Evolutionary conservation across 345 rosid species (phyloP).

Genomic region (Dipteronia dyeriana): DNA sequence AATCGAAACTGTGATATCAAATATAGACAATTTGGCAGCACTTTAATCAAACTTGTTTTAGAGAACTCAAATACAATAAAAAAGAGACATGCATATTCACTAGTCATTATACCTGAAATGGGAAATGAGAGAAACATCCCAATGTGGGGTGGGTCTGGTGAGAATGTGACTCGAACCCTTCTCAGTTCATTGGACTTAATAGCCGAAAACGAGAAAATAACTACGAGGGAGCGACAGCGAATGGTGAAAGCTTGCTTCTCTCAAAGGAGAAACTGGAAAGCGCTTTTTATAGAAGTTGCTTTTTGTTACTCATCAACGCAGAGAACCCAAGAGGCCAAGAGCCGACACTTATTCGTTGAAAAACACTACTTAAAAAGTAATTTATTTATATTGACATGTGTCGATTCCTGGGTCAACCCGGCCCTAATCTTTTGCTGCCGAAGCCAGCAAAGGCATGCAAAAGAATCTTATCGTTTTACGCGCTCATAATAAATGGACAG

Average conservation of each 20-base stretch:
- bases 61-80: background rate
- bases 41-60: conserved; percentile 8
- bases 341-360: conserved; percentile 57
- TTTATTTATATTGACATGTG: background rate
- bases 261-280: conserved; percentile 4
- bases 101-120: conserved; percentile 2
- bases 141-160: conserved; percentile 6
- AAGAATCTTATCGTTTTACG: conserved; percentile 8
- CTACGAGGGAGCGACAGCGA: background rate
- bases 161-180: conserved; percentile 12
- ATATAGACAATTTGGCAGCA: background rate
- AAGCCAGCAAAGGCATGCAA: background rate
- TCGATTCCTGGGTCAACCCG: conserved; percentile 7
- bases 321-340: conserved; percentile 54
- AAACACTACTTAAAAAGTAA: background rate
- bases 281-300: conserved; percentile 16
- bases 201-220: background rate
- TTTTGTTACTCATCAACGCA: conserved; percentile 6
- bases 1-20: background rate
- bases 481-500: background rate
- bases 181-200: conserved; percentile 30
- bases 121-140: conserved; percentile 9
- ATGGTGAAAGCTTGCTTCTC: background rate
- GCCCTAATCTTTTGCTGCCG: background rate
- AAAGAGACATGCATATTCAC: conserved; percentile 23